Conservation (phyloP, 2,329 filamentous ascomycete genomes). For the Botrytis byssoidea region DNA sequence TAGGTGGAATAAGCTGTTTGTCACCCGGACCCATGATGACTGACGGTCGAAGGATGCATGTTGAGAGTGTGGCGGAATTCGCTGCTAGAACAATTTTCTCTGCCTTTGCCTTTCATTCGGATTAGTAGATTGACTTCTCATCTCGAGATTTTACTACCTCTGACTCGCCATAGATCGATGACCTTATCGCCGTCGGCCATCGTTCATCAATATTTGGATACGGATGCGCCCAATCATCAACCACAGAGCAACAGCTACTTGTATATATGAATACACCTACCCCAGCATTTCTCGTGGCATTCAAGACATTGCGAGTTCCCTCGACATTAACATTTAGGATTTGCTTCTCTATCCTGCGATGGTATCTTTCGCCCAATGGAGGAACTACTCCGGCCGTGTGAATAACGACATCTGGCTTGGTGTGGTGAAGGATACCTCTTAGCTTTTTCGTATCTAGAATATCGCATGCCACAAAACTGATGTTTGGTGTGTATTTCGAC, state of each 20-base stretch:
- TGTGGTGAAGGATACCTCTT: not conserved
- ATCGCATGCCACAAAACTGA: not conserved
- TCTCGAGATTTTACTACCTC: not conserved
- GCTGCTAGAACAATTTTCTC: constrained; percentile 1
- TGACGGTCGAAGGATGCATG: constrained; percentile 16
- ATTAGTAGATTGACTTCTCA: not conserved
- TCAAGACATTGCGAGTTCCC: constrained; percentile 4
- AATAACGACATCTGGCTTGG: constrained; percentile 5
- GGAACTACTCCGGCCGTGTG: constrained; percentile 17
- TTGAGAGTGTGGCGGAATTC: not conserved
- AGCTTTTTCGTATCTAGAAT: not conserved
- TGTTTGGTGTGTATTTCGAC: not conserved
- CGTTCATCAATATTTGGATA: constrained; percentile 15
- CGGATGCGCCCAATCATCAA: constrained; percentile 11
- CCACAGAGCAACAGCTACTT: constrained; percentile 16
- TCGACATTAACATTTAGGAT: constrained; percentile 7
- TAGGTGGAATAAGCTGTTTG: constrained; percentile 4
- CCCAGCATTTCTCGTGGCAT: not conserved
- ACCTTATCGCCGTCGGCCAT: not conserved
- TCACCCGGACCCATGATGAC: constrained; percentile 17
- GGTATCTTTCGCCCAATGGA: constrained; percentile 13
- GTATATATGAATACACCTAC: constrained; percentile 4
- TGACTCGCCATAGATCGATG: constrained; percentile 14
- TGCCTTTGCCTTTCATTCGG: not conserved
- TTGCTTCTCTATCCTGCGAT: not conserved